A percentile compares a stretch with the other conserved stretches of the same genome.
phyloP scores from a whole-genome alignment of 2,329 filamentous ascomycete species.

The Claviceps digitariae region DNA sequence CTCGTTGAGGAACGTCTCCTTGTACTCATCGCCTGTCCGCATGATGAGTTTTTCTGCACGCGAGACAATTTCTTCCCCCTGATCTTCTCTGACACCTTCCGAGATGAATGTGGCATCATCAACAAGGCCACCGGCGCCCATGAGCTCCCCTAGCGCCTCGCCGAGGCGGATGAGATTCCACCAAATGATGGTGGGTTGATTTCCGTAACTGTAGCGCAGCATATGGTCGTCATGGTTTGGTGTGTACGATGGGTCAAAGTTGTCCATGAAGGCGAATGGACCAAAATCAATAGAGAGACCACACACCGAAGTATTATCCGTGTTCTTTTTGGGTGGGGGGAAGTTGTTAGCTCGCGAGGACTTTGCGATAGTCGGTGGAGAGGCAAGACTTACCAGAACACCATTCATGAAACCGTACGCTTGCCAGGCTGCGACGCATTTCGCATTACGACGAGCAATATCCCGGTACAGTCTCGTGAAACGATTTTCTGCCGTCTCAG shows the following conservation, averaged over 20 bases:
- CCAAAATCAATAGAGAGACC: constrained; percentile 90
- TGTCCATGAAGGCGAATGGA: constrained; percentile 94
- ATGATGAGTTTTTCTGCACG: constrained; percentile 77
- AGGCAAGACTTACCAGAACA: constrained; percentile 43
- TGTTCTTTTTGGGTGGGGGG: constrained; percentile 53
- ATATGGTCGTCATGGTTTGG: constrained; percentile 91
- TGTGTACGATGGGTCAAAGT: constrained; percentile 88
- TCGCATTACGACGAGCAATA: constrained; percentile 71
- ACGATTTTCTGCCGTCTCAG: constrained; percentile 63
- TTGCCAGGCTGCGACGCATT: constrained; percentile 87
- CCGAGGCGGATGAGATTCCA: constrained; percentile 93
- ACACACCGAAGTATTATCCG: constrained; percentile 87
- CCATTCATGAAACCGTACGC: constrained; percentile 99
- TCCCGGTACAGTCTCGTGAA: constrained; percentile 81
- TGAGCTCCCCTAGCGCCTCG: constrained; percentile 75
- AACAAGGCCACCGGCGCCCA: constrained; percentile 61
- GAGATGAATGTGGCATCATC: constrained; percentile 59
- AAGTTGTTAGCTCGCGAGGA: constrained; percentile 9
- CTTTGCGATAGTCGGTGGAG: not conserved
- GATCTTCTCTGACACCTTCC: constrained; percentile 52
- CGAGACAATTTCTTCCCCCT: constrained; percentile 55
- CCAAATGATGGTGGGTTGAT: constrained; percentile 94
- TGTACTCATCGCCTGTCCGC: constrained; percentile 74
- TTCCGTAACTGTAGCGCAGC: constrained; percentile 80
- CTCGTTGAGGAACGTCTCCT: constrained; percentile 71